A percentile compares a stretch with the other conserved stretches of the same genome.
These are phyloP conservation scores for Cephaloascus albidus DNA, from an alignment of 805 yeast species.

Conservation along the genomic window DNA sequence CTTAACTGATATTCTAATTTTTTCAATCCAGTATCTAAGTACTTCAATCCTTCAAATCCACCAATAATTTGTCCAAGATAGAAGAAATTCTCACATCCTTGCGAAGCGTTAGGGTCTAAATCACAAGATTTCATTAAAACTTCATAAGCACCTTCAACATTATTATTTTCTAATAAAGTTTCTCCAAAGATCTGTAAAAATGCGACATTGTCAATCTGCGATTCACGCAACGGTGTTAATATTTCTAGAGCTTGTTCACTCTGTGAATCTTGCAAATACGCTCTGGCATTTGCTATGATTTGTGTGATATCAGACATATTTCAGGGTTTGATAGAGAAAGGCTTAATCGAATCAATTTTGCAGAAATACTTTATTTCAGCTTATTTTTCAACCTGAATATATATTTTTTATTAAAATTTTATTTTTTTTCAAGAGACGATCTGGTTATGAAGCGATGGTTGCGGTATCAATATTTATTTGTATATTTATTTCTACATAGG, in stretches of 20 bases:
- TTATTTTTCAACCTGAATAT: too few relatives aligned
- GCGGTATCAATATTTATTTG: too few relatives aligned
- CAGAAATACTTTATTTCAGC: too few relatives aligned
- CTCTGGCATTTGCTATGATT: conserved; percentile 27
- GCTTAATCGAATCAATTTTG: too few relatives aligned
- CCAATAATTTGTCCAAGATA: conserved; percentile 90
- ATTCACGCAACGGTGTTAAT: conserved; percentile 22
- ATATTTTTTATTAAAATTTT: too few relatives aligned
- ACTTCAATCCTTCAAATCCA: conserved; percentile 60
- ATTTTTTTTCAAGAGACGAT: background rate
- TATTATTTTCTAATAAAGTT: conserved; percentile 68
- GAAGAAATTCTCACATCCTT: conserved; percentile 75
- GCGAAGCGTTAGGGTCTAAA: conserved; percentile 55
- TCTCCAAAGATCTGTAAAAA: conserved; percentile 65
- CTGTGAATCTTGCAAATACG: conserved; percentile 35
- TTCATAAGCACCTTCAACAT: conserved; percentile 69
- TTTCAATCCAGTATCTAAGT: conserved; percentile 55
- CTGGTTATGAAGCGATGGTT: background rate
- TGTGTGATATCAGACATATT: conserved; percentile 2
- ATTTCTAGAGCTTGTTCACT: conserved; percentile 44
- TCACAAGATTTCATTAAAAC: conserved; percentile 51
- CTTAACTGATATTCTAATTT: conserved; percentile 29
- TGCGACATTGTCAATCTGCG: conserved; percentile 23
- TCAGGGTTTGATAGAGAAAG: too few relatives aligned
- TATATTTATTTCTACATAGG: too few relatives aligned